Evolutionary conservation across 352 stramenopile genomes (phyloP), one percentile per base, ranked within the genome.

Genomic region (Phytophthora foliorum): DNA sequence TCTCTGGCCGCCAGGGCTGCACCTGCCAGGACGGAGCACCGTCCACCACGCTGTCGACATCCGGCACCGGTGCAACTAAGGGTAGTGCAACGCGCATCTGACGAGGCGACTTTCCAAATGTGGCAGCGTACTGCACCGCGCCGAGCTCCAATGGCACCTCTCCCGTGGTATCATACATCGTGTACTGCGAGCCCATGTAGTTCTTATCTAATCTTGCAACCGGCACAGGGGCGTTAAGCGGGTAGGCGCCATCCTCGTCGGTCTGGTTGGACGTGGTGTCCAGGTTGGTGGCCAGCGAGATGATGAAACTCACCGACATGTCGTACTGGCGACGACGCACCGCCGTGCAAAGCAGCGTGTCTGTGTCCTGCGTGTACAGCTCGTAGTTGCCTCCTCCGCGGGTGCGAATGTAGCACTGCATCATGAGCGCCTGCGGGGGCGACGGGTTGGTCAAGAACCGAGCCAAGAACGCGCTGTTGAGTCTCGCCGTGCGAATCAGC

Each of bases 141-240:
- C 88, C 88, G 9, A 93, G 71, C 80, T 95, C 88, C 0, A 89
- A 14, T 0, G 81, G 72, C 44, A 67, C 50, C 48, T 92, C 80
- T 10, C 81, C 75, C 0, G 74, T 85, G 44, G 80, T 93, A 65
- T 92, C 82, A 57, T 82, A 89, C 77, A 95, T 91, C 4, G 86
- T 93, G 82, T 95, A 95, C 82, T 95, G 88, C 17, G 85, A 93
- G 17, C 88, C 88, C 83, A 95, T 93, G 74, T 93, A 95, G 69
- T 95, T 95, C 72, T 93, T 93, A 67, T 95, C 88, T n/a, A 95
- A 70, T 25, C 88, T 74, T 17, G 84, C 88, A 36, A 95, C 82
- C 27, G 89, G 86, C 27, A 86, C 67, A 0, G 63, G 58, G 1
- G 72, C 55, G 34, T 80, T 77, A 2, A 74, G 29, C 13, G 67